Evolutionary conservation across 73 alveolate species (phyloP).

Genomic region (Durusdinium trenchii): DNA sequence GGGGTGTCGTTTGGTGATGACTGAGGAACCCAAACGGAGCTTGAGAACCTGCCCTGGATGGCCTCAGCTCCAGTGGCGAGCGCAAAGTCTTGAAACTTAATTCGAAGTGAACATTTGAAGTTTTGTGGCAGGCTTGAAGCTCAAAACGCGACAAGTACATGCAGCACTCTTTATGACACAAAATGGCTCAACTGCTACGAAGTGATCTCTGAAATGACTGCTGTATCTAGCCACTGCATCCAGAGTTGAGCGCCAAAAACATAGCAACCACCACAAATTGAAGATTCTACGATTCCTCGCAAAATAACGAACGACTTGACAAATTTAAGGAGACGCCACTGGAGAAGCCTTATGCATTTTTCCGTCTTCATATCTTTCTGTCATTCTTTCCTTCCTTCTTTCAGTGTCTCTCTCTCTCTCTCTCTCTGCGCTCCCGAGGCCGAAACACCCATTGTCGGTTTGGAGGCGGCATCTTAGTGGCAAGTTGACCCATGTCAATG

Average conservation of each 20-base stretch:
- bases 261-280: neutral
- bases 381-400: neutral
- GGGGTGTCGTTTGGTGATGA: neutral
- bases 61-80: neutral
- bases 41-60: constrained; percentile 64
- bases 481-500: neutral
- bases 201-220: neutral
- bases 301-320: neutral
- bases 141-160: neutral
- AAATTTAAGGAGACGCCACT: too few relatives aligned
- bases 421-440: neutral
- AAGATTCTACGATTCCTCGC: neutral
- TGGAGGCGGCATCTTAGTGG: constrained; percentile 75
- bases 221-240: too few relatives aligned
- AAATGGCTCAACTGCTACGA: neutral
- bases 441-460: constrained; percentile 64
- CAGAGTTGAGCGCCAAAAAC: neutral
- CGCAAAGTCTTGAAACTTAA: neutral
- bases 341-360: neutral
- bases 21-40: neutral
- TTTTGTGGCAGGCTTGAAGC: neutral
- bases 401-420: neutral
- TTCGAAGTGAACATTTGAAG: neutral
- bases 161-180: neutral
- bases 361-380: neutral